A percentile compares a stretch with the other conserved stretches of the same genome.
These are phyloP conservation scores for Suhomyces sp. DNA, from an alignment of 805 yeast genomes.

Conservation along the genomic window DNA sequence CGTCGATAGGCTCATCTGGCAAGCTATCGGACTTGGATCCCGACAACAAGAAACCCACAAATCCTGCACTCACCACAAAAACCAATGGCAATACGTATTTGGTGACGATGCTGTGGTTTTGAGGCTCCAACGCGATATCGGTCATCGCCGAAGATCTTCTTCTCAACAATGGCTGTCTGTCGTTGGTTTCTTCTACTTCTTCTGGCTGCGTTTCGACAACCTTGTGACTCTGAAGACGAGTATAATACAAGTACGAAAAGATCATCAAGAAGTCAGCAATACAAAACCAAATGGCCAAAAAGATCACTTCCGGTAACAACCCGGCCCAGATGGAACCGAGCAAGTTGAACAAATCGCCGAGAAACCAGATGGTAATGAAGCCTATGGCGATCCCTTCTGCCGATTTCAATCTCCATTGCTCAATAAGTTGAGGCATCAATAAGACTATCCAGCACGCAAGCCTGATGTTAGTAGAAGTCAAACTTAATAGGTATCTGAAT, in stretches of 20 bases:
- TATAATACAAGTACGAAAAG: conserved; percentile 56
- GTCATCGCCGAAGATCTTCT: conserved; percentile 53
- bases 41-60: conserved; percentile 55
- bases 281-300: conserved; percentile 75
- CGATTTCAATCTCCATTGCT: conserved; percentile 72
- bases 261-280: conserved; percentile 64
- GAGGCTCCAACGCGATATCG: conserved; percentile 46
- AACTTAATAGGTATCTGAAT: not conserved
- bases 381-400: conserved; percentile 76
- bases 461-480: conserved; percentile 20
- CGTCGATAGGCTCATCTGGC: conserved; percentile 12
- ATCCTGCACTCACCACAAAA: conserved; percentile 62
- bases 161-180: conserved; percentile 36
- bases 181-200: conserved; percentile 2
- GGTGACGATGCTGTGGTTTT: conserved; percentile 44
- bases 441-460: conserved; percentile 80
- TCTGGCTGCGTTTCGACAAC: conserved; percentile 17
- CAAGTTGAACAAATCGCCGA: conserved; percentile 69
- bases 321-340: conserved; percentile 69
- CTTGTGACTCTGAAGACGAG: conserved; percentile 40
- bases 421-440: conserved; percentile 72
- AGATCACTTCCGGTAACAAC: conserved; percentile 63
- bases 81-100: conserved; percentile 56
- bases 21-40: conserved; percentile 27
- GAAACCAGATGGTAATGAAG: conserved; percentile 65